These are phyloP conservation scores for Delonix regia DNA, from an alignment of 306 rosid genomes.

Conservation along the genomic window DNA sequence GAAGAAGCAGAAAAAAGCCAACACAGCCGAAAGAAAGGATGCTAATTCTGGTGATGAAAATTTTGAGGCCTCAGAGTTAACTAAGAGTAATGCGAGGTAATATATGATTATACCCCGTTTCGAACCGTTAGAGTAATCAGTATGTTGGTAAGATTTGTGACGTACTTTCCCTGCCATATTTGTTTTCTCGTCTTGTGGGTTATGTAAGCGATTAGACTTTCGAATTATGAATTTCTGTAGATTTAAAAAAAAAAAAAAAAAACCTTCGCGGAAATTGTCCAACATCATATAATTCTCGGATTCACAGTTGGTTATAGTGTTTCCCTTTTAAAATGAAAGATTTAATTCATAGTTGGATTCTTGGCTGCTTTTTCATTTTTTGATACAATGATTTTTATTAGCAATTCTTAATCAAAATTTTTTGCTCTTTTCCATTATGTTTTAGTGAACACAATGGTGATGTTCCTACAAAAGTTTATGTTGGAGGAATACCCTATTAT, in stretches of 20 bases:
- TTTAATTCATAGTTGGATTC: slow-evolving; percentile 6
- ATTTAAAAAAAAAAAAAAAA: no score
- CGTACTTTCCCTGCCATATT: neutral
- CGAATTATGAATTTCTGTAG: neutral
- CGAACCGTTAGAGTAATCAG: neutral
- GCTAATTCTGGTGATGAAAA: slow-evolving; percentile 41
- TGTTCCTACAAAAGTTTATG: slow-evolving; percentile 74
- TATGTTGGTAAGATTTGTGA: neutral
- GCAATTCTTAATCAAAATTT: neutral
- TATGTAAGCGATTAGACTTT: neutral
- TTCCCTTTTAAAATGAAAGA: neutral
- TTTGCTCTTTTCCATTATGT: slow-evolving; percentile 28
- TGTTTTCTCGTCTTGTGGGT: neutral
- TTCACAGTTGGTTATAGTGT: neutral
- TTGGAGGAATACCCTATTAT: slow-evolving; percentile 94
- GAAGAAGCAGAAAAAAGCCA: slow-evolving; percentile 40
- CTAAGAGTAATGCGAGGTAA: slow-evolving; percentile 54
- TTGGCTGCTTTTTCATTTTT: neutral
- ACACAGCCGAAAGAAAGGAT: slow-evolving; percentile 33
- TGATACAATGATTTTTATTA: neutral
- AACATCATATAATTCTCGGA: slow-evolving; percentile 9
- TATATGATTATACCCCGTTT: neutral
- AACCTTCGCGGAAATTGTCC: neutral
- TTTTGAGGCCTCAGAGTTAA: slow-evolving; percentile 39
- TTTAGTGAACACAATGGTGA: slow-evolving; percentile 54